Conservation (phyloP, 2,329 filamentous ascomycete genomes). For the Beauveria sp. region DNA sequence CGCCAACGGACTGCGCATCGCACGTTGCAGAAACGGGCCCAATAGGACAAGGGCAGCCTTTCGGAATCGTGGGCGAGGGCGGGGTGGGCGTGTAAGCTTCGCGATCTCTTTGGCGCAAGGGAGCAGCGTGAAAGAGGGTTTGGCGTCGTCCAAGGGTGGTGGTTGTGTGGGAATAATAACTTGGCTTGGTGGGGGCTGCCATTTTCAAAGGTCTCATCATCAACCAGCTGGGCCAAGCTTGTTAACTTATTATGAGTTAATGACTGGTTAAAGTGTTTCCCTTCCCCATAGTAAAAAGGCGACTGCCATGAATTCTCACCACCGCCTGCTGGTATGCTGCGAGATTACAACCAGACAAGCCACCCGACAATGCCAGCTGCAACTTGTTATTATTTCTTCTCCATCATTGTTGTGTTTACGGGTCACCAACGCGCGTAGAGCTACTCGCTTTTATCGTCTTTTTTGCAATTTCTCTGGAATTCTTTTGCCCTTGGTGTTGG, state of each 20-base stretch:
- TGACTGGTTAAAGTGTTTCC: neutral
- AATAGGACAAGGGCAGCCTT: neutral
- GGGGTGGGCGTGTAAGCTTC: neutral
- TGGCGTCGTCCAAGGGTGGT: neutral
- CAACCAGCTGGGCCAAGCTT: neutral
- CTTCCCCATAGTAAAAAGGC: neutral
- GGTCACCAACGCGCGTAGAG: neutral
- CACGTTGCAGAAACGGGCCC: neutral
- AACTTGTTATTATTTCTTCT: neutral
- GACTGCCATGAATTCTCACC: slow-evolving; percentile 1
- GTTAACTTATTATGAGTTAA: neutral
- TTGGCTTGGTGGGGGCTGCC: neutral
- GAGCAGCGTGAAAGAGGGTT: neutral
- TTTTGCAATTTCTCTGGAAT: neutral
- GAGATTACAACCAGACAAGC: slow-evolving; percentile 9
- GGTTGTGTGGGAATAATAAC: neutral
- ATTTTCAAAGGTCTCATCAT: neutral
- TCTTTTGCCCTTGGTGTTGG: neutral
- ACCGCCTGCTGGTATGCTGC: slow-evolving; percentile 6
- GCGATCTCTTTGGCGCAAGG: neutral
- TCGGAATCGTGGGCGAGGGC: neutral
- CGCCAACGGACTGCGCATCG: neutral
- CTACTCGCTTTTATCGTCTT: neutral
- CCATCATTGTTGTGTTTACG: neutral
- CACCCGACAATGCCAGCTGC: neutral